These are phyloP conservation scores for Candida xyloterini DNA, from an alignment of 805 yeast species.

Conservation along the genomic window DNA sequence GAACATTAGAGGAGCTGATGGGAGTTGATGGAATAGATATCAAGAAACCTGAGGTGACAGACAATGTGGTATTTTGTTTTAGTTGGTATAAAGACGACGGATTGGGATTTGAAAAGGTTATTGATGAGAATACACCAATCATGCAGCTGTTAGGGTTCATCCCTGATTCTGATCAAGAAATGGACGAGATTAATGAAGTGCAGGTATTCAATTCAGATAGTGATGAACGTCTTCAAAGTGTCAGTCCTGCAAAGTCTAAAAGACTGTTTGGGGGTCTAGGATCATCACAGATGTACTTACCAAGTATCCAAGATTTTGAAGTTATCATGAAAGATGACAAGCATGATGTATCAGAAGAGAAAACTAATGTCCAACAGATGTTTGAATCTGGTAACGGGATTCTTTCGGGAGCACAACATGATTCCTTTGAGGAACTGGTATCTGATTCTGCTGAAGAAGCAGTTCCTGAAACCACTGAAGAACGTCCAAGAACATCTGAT, in stretches of 20 bases:
- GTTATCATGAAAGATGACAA: constrained; percentile 6
- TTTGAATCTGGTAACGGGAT: not conserved
- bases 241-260: not conserved
- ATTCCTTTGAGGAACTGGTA: not conserved
- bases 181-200: not conserved
- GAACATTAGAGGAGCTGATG: not conserved
- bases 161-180: not conserved
- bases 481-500: not conserved
- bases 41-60: not conserved
- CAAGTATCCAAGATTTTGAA: constrained; percentile 16
- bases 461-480: not conserved
- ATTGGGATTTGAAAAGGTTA: not conserved
- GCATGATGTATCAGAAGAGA: not conserved
- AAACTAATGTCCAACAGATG: not conserved
- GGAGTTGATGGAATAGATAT: not conserved
- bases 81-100: constrained; percentile 1
- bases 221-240: not conserved
- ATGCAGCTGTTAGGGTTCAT: not conserved
- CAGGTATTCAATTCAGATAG: not conserved
- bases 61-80: constrained; percentile 1
- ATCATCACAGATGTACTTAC: constrained; percentile 12
- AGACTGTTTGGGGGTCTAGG: not conserved
- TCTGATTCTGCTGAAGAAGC: not conserved
- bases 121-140: constrained; percentile 1
- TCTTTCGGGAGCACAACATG: not conserved